Evolutionary conservation across 2,329 filamentous ascomycete genomes (phyloP).

Genomic region (Trichoderma brevicompactum): DNA sequence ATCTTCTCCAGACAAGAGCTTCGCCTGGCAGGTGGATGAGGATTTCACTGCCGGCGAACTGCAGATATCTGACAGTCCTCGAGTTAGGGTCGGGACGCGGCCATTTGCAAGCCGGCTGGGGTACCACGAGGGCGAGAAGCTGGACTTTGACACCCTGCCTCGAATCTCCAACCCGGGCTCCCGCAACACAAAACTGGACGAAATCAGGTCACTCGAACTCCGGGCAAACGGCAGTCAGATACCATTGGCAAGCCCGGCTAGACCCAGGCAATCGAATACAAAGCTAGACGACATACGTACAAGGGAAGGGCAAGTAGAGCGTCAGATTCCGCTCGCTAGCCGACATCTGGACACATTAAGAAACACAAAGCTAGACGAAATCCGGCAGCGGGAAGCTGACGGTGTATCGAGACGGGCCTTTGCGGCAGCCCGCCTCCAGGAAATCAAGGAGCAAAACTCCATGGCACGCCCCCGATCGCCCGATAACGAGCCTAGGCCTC

Average conservation of each 20-base stretch:
- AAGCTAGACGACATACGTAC: constrained; percentile 46
- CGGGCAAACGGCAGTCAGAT: constrained; percentile 40
- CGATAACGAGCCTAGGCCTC: constrained; percentile 41
- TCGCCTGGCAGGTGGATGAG: constrained; percentile 60
- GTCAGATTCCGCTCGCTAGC: constrained; percentile 40
- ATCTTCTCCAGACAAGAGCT: constrained; percentile 55
- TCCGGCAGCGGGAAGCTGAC: constrained; percentile 50
- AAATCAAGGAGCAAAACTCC: constrained; percentile 57
- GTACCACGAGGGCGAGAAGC: constrained; percentile 39
- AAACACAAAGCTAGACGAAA: constrained; percentile 56
- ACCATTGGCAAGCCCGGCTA: constrained; percentile 25
- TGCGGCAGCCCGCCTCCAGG: constrained; percentile 55
- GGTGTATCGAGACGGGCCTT: constrained; percentile 52
- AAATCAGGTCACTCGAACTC: constrained; percentile 50
- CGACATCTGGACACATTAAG: constrained; percentile 38
- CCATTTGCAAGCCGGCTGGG: constrained; percentile 44
- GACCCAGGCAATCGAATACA: constrained; percentile 36
- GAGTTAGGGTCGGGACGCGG: constrained; percentile 47
- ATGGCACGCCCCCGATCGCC: constrained; percentile 51
- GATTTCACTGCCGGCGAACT: constrained; percentile 63
- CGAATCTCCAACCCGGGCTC: constrained; percentile 39
- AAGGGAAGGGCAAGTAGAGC: constrained; percentile 41
- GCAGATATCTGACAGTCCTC: constrained; percentile 61
- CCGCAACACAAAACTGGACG: constrained; percentile 51
- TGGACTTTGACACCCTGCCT: constrained; percentile 38